phyloP scores from a whole-genome alignment of 352 stramenopile species.

The Globisporangium cederbergense region DNA sequence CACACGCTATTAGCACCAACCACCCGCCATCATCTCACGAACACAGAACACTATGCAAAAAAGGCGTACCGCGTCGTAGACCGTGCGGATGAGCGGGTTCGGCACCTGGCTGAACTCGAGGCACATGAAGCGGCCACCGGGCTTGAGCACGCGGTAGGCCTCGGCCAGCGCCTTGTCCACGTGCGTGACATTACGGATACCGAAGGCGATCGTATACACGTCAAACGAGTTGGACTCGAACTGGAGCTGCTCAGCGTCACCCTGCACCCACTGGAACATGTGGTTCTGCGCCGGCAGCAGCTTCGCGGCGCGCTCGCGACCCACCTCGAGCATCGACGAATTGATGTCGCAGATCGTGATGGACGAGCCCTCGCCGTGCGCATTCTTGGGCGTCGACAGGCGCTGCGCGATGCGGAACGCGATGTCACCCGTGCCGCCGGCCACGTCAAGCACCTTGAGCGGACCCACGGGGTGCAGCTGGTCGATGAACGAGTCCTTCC shows the following conservation, averaged over 20 bases:
- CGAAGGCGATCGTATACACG: slow-evolving; percentile 99
- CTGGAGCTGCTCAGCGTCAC: slow-evolving; percentile 94
- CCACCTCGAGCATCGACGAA: slow-evolving; percentile 97
- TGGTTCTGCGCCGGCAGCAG: slow-evolving; percentile 52
- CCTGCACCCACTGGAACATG: slow-evolving; percentile 90
- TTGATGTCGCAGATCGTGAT: slow-evolving; percentile 99
- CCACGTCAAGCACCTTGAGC: slow-evolving; percentile 93
- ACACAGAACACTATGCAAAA: neutral
- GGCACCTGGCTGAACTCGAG: slow-evolving; percentile 97
- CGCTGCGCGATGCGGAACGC: slow-evolving; percentile 95
- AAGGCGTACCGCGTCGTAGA: slow-evolving; percentile 91
- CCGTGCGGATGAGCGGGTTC: slow-evolving; percentile 87
- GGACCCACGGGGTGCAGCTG: slow-evolving; percentile 74
- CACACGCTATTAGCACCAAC: neutral
- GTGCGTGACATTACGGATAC: slow-evolving; percentile 98
- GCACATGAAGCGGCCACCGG: slow-evolving; percentile 96
- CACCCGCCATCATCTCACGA: neutral
- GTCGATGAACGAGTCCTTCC: slow-evolving; percentile 97
- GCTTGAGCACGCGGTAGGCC: slow-evolving; percentile 94
- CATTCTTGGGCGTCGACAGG: slow-evolving; percentile 29
- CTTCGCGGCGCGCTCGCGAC: slow-evolving; percentile 84
- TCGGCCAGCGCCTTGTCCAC: slow-evolving; percentile 94
- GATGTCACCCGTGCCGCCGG: slow-evolving; percentile 98
- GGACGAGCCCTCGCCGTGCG: slow-evolving; percentile 37
- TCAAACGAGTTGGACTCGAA: slow-evolving; percentile 97